Evolutionary conservation across 73 alveolate genomes (phyloP), one percentile per base, ranked within the genome.

Genomic region (Paraurostyla sp.): DNA sequence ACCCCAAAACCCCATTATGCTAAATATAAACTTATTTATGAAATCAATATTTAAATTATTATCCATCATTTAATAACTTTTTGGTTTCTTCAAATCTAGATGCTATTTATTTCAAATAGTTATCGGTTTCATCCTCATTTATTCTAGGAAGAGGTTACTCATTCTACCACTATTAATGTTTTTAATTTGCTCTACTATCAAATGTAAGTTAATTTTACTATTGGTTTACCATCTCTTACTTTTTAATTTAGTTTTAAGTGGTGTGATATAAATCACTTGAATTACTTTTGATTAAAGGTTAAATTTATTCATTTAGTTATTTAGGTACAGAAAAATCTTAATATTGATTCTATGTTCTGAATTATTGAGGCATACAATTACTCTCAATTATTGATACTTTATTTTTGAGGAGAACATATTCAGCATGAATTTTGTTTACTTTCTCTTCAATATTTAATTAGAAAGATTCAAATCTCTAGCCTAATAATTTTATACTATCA

Each of bases 401-500:
- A 42, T 58, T 81, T 32, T 81, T 81, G 51, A 81, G 4, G 51
- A 81, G 82, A 18, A 59, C 11, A 18, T 40, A 49, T 36, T 81
- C 91, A 46, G 57, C 71, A 4, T 20, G 40, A 27, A 81, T 9
- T 32, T 59, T 56, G 22, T 54, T 81, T 2, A 81, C 71, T 58
- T 58, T 81, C 41, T 56, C 65, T 22, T 81, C 91, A 2, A 81
- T 58, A 42, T 33, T 43, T 23, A 16, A 23, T 38, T 56, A 46
- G 71, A 81, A 81, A 1, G 81, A 56, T 40, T 56, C 82, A 59
- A 81, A 81, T 35, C 91, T 32, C 18, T n/a, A 25, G 0, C 81
- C 80, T 7, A 81, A 32, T 1, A 22, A 38, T 29, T 46, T 68
- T 18, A 81, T 42, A 41, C 81, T 56, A 18, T 57, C 83, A 42